These are phyloP conservation scores for Fusarium penzigii DNA, from an alignment of 2,329 filamentous ascomycete genomes.

Conservation along the genomic window DNA sequence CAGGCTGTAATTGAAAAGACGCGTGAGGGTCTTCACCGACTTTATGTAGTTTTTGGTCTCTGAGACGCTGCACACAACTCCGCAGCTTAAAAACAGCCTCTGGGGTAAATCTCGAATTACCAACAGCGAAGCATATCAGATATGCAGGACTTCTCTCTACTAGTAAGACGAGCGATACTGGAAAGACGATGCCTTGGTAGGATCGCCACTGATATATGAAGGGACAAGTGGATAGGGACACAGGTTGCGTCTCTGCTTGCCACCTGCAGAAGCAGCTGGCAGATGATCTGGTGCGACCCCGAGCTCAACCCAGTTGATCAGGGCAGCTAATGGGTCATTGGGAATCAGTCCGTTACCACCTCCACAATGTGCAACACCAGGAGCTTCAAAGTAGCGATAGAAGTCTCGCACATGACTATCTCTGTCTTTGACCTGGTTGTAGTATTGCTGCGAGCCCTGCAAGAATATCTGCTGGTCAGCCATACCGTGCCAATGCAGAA, in stretches of 20 bases:
- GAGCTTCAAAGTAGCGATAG: conserved; percentile 5
- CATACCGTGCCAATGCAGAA: conserved; percentile 42
- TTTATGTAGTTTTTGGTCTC: too few relatives aligned
- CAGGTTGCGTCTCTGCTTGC: not conserved
- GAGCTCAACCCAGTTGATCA: conserved; percentile 6
- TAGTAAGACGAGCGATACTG: too few relatives aligned
- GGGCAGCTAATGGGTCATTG: not conserved
- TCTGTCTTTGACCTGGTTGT: not conserved
- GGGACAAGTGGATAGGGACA: not conserved
- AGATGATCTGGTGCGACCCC: conserved; percentile 1
- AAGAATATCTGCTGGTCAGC: conserved; percentile 1
- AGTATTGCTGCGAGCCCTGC: conserved; percentile 2
- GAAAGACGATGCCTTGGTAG: not conserved
- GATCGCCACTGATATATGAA: not conserved
- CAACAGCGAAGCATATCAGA: too few relatives aligned
- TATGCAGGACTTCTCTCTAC: too few relatives aligned
- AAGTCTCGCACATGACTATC: not conserved
- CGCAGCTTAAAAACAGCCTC: too few relatives aligned
- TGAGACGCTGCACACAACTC: too few relatives aligned
- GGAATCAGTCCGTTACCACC: not conserved
- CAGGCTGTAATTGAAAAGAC: too few relatives aligned
- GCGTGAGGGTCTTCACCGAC: too few relatives aligned
- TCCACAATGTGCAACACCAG: conserved; percentile 3
- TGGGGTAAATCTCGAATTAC: too few relatives aligned
- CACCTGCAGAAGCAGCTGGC: not conserved